These are phyloP conservation scores for Exophiala bonariae DNA, from an alignment of 2,329 filamentous ascomycete species.

Conservation along the genomic window DNA sequence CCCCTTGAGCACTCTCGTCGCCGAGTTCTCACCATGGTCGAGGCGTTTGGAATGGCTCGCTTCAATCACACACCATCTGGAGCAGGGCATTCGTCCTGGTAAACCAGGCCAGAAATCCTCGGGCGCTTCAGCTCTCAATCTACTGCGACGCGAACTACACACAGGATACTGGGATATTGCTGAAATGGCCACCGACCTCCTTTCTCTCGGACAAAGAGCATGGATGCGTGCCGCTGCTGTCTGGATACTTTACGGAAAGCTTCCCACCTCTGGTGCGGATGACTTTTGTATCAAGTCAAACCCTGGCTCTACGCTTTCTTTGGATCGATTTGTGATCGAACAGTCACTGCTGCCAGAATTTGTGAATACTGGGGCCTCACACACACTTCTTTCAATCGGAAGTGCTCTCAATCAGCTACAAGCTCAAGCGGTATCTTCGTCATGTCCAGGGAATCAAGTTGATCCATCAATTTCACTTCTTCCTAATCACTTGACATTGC, in stretches of 20 bases:
- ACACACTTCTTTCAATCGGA: constrained; percentile 87
- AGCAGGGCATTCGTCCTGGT: constrained; percentile 38
- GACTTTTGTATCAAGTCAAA: constrained; percentile 78
- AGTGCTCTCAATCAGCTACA: constrained; percentile 84
- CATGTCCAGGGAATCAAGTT: constrained; percentile 21
- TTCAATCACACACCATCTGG: constrained; percentile 70
- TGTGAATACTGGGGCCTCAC: constrained; percentile 70
- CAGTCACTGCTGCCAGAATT: constrained; percentile 72
- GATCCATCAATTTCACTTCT: constrained; percentile 32
- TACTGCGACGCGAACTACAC: constrained; percentile 71
- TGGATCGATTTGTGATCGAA: constrained; percentile 56
- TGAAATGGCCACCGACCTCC: constrained; percentile 69
- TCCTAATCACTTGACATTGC: constrained; percentile 28
- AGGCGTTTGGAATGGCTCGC: constrained; percentile 84
- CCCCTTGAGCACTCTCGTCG: constrained; percentile 79
- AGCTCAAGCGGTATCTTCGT: constrained; percentile 33
- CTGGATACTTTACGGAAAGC: constrained; percentile 85
- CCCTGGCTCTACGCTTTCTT: constrained; percentile 35
- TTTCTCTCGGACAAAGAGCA: constrained; percentile 77
- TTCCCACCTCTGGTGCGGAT: constrained; percentile 73
- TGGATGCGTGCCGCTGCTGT: constrained; percentile 90
- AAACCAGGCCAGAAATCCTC: constrained; percentile 26
- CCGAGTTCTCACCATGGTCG: constrained; percentile 84
- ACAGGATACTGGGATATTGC: constrained; percentile 90
- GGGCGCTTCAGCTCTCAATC: constrained; percentile 75